Evolutionary conservation across 805 yeast species (phyloP).

Genomic region (Cyberlindnera sargentensis): DNA sequence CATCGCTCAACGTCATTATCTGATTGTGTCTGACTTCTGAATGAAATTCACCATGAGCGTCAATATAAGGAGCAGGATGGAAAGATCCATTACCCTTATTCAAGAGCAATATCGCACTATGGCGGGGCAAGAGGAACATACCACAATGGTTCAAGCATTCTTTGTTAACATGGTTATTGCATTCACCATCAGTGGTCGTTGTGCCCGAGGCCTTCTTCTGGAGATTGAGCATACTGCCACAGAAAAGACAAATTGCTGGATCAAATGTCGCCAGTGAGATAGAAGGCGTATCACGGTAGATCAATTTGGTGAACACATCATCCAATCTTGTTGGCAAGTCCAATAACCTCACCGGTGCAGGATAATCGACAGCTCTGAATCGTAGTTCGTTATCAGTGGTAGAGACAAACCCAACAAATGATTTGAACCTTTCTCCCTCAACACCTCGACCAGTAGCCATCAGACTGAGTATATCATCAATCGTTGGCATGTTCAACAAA

Average conservation of each 20-base stretch:
- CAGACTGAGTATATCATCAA: conserved; percentile 21
- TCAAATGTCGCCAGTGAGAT: conserved; percentile 42
- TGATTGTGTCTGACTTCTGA: conserved; percentile 65
- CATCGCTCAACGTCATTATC: conserved; percentile 57
- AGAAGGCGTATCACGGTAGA: conserved; percentile 37
- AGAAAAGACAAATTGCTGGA: conserved; percentile 82
- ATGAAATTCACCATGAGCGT: conserved; percentile 80
- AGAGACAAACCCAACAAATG: conserved; percentile 15
- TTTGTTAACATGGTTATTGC: conserved; percentile 60
- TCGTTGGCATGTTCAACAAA: conserved; percentile 40
- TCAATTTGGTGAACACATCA: conserved; percentile 54
- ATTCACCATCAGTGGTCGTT: conserved; percentile 53
- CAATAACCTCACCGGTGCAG: conserved; percentile 55
- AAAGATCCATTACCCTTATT: conserved; percentile 80
- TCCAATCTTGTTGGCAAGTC: conserved; percentile 63
- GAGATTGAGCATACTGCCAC: conserved; percentile 63
- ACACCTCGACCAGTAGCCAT: conserved; percentile 11
- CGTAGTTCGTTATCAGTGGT: conserved; percentile 17
- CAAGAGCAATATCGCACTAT: conserved; percentile 54
- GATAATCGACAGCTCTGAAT: conserved; percentile 42
- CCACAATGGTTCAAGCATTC: conserved; percentile 67
- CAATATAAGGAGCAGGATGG: conserved; percentile 75
- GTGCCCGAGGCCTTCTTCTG: conserved; percentile 55
- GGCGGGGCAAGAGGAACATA: conserved; percentile 64
- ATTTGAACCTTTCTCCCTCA: conserved; percentile 20